A percentile compares a stretch with the other conserved stretches of the same genome.
Conservation (phyloP, 2,329 filamentous ascomycete genomes). For the Sporothrix schenckii region DNA sequence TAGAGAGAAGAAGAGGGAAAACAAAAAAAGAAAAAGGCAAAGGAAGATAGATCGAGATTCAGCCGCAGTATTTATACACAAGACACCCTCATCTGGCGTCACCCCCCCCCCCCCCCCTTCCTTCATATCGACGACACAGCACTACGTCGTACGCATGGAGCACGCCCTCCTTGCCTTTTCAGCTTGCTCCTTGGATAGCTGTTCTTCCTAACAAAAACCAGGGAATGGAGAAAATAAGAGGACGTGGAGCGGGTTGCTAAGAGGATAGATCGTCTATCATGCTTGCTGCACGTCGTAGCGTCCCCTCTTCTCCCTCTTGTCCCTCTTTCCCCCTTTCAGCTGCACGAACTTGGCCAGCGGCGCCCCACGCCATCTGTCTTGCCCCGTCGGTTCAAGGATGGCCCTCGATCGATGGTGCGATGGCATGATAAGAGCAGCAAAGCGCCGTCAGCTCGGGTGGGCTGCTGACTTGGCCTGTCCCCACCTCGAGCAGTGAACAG, state of each 20-base stretch:
- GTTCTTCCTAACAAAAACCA: neutral
- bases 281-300: too few species aligned
- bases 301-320: neutral
- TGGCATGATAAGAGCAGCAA: slow-evolving; percentile 1
- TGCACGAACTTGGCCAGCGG: neutral
- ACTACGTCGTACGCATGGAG: too few species aligned
- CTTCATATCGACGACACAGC: neutral
- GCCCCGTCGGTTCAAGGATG: neutral
- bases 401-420: slow-evolving; percentile 13
- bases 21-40: neutral
- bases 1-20: neutral
- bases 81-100: neutral
- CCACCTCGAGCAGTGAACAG: neutral
- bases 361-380: neutral
- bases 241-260: neutral
- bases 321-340: neutral
- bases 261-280: slow-evolving; percentile 1
- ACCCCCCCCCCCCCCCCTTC: too few species aligned
- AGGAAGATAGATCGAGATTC: neutral
- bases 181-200: too few species aligned
- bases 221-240: slow-evolving; percentile 2
- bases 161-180: too few species aligned
- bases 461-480: neutral
- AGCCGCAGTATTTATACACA: slow-evolving; percentile 24
- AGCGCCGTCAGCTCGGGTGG: neutral